A percentile compares a stretch with the other conserved stretches of the same genome.
phyloP scores from a whole-genome alignment of 495 filamentous ascomycete genomes.

The Aspergillus steynii region DNA sequence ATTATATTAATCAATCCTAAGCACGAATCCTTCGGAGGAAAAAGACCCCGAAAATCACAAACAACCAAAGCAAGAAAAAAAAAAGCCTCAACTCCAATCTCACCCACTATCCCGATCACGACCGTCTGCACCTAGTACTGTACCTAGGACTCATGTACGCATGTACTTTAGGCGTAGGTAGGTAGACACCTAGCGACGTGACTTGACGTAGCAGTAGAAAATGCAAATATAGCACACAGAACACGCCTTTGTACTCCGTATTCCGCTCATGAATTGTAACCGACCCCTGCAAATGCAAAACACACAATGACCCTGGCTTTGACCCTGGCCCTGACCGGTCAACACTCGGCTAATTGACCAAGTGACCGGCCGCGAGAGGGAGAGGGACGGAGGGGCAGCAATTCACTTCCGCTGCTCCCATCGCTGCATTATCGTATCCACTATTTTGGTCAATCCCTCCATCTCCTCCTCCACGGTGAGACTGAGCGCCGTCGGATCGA shows the following conservation, averaged over 20 bases:
- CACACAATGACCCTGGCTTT: not conserved
- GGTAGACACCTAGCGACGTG: not conserved
- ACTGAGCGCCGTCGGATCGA: slow-evolving; percentile 60
- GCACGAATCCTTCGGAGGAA: not conserved
- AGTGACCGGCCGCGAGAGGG: not conserved
- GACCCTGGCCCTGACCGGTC: too few relatives aligned
- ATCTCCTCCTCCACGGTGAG: slow-evolving; percentile 90
- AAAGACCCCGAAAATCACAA: not conserved
- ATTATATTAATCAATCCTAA: not conserved
- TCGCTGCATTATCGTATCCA: slow-evolving; percentile 64
- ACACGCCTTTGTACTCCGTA: not conserved
- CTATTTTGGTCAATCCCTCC: slow-evolving; percentile 75
- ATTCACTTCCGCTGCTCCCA: slow-evolving; percentile 33
- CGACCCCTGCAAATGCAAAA: not conserved
- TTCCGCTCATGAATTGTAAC: not conserved
- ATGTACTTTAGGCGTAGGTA: too few relatives aligned
- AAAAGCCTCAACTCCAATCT: too few relatives aligned
- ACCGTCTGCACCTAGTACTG: too few relatives aligned
- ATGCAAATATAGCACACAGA: not conserved
- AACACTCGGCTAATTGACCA: not conserved
- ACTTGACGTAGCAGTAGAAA: not conserved
- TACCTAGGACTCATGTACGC: too few relatives aligned
- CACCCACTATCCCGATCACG: too few relatives aligned
- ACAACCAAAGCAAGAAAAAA: too few relatives aligned
- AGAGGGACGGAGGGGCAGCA: not conserved